Evolutionary conservation across 1,284 basidiomycete genomes (phyloP).

Genomic region (Takashimella tepidaria): DNA sequence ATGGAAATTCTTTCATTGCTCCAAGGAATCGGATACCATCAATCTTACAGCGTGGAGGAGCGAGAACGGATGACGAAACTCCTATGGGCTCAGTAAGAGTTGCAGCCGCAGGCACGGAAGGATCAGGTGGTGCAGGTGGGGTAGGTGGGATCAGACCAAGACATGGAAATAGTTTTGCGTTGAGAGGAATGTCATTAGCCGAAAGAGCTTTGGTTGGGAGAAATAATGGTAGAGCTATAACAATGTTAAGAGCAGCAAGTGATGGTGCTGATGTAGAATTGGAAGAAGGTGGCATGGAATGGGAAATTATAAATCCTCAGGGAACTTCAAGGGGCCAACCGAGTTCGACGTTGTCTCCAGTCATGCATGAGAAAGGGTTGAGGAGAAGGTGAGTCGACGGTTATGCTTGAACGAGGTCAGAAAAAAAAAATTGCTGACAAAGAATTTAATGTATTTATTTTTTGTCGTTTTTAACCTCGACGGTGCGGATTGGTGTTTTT

Average conservation of each 20-base stretch:
- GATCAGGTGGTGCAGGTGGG: neutral
- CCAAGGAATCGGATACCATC: too few species aligned
- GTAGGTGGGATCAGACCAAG: neutral
- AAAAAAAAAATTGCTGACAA: too few species aligned
- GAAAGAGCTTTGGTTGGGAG: constrained; percentile 27
- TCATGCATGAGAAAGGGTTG: neutral
- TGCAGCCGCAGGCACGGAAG: constrained; percentile 8
- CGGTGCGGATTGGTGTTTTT: constrained; percentile 16
- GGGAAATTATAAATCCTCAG: constrained; percentile 34
- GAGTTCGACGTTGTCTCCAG: neutral
- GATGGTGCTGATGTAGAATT: constrained; percentile 39
- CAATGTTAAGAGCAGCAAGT: constrained; percentile 32
- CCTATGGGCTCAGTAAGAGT: neutral
- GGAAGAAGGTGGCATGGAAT: constrained; percentile 32
- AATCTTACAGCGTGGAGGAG: neutral
- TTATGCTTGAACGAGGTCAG: neutral
- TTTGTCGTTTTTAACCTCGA: too few species aligned
- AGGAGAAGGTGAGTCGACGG: constrained; percentile 3
- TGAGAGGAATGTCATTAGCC: neutral
- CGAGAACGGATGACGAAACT: neutral
- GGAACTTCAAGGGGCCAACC: constrained; percentile 27
- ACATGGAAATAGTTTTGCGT: neutral
- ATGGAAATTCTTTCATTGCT: constrained; percentile 1
- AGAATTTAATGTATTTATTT: too few species aligned
- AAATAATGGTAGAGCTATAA: constrained; percentile 15